Conservation (phyloP, 108 stramenopile species). For the Cyclotella cryptica region DNA sequence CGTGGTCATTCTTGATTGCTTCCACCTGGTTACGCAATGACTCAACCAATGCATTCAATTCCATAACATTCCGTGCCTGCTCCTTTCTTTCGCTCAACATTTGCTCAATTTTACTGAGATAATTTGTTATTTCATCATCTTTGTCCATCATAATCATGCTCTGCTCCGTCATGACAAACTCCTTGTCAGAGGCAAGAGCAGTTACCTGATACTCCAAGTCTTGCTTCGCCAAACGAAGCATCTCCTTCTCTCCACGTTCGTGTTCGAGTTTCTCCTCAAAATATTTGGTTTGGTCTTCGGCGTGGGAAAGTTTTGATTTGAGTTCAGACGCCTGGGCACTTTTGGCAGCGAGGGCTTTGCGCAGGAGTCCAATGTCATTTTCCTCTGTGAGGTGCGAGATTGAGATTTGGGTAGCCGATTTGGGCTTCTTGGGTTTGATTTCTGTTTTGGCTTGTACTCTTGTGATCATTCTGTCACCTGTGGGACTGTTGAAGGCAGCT, state of each 20-base stretch:
- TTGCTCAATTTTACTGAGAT: slow-evolving; percentile 39
- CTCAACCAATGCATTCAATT: slow-evolving; percentile 31
- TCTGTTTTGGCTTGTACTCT: slow-evolving; percentile 48
- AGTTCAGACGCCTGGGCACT: slow-evolving; percentile 44
- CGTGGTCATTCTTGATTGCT: slow-evolving; percentile 20
- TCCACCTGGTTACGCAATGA: slow-evolving; percentile 31
- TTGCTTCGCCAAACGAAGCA: slow-evolving; percentile 48
- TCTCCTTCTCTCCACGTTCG: slow-evolving; percentile 51
- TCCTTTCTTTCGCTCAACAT: slow-evolving; percentile 28
- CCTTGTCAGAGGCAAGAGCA: slow-evolving; percentile 48
- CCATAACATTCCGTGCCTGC: slow-evolving; percentile 16
- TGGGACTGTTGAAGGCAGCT: slow-evolving; percentile 34
- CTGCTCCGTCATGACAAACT: slow-evolving; percentile 48
- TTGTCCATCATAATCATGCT: slow-evolving; percentile 46
- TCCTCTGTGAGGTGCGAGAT: slow-evolving; percentile 24
- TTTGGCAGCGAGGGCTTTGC: slow-evolving; percentile 53
- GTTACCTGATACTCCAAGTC: slow-evolving; percentile 53
- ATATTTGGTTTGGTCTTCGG: slow-evolving; percentile 6
- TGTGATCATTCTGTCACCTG: slow-evolving; percentile 16
- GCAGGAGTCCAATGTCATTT: slow-evolving; percentile 41
- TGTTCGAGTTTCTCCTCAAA: slow-evolving; percentile 22
- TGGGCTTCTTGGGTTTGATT: slow-evolving; percentile 44
- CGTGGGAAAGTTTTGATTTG: slow-evolving; percentile 34
- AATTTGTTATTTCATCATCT: slow-evolving; percentile 37
- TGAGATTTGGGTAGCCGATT: slow-evolving; percentile 19